These are phyloP conservation scores for Metroxylon sagu DNA, from an alignment of 176 grass and related monocot species.

Conservation along the genomic window DNA sequence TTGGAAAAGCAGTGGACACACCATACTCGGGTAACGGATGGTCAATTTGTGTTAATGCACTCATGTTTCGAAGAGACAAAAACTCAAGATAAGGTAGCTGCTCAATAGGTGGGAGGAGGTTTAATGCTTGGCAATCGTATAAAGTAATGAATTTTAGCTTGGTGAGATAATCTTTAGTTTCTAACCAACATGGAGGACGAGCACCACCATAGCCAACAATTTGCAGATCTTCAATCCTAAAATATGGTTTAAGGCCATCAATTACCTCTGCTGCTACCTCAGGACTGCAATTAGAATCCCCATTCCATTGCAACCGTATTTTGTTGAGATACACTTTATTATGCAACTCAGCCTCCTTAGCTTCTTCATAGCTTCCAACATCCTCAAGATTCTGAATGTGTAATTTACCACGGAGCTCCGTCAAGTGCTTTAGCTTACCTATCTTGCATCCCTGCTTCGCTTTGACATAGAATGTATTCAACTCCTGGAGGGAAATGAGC, in stretches of 20 bases:
- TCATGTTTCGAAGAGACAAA: conserved; percentile 4
- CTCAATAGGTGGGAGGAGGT: too few species aligned
- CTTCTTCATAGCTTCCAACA: conserved; percentile 18
- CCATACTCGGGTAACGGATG: conserved; percentile 23
- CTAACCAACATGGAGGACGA: too few species aligned
- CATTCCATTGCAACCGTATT: too few species aligned
- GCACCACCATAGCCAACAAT: too few species aligned
- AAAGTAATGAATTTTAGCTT: too few species aligned
- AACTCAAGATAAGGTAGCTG: conserved; percentile 3
- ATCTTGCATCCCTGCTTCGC: conserved; percentile 27
- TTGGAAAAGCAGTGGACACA: conserved; percentile 17
- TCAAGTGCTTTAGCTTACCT: conserved; percentile 37
- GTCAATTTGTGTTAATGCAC: conserved; percentile 13
- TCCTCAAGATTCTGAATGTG: conserved; percentile 29
- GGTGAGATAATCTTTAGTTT: too few species aligned
- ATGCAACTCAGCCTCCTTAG: conserved; percentile 13
- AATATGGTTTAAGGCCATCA: too few species aligned
- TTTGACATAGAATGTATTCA: too few species aligned
- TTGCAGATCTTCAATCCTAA: too few species aligned
- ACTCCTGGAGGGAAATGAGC: conserved; percentile 26
- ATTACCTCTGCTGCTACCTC: too few species aligned
- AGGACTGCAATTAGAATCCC: too few species aligned
- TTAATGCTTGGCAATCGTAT: too few species aligned
- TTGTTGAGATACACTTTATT: conserved; percentile 21
- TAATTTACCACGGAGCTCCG: conserved; percentile 12